A percentile compares a stretch with the other conserved stretches of the same genome.
Conservation (phyloP, 192 early-diverging fungal species). For the Glomus cerebriforme region DNA sequence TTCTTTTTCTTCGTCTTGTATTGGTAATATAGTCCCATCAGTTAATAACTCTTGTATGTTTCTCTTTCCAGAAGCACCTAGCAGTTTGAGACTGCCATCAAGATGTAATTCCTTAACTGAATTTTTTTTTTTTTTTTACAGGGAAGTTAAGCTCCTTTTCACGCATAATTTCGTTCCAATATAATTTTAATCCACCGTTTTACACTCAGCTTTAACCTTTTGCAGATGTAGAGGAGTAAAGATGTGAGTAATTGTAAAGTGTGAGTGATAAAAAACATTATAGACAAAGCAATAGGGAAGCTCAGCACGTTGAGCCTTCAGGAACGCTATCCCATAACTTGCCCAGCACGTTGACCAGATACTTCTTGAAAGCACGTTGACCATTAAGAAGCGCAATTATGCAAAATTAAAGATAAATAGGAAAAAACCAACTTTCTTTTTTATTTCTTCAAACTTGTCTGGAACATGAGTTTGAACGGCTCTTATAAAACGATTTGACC, state of each 20-base stretch:
- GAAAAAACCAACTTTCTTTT: neutral
- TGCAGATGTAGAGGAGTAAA: too few relatives aligned
- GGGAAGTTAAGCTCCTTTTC: neutral
- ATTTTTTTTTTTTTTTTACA: neutral
- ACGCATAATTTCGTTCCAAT: neutral
- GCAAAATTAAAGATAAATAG: neutral
- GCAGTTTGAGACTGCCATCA: neutral
- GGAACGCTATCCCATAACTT: too few relatives aligned
- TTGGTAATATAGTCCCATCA: neutral
- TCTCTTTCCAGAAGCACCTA: neutral
- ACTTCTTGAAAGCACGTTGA: too few relatives aligned
- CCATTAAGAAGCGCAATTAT: too few relatives aligned
- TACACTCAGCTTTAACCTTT: too few relatives aligned
- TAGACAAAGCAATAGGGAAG: too few relatives aligned
- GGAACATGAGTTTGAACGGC: neutral
- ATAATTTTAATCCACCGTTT: neutral
- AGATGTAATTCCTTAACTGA: neutral
- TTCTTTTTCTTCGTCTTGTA: neutral
- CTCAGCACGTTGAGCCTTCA: too few relatives aligned
- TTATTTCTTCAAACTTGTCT: neutral
- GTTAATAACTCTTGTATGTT: conserved; percentile 1
- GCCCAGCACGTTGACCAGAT: too few relatives aligned
- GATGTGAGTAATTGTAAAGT: too few relatives aligned
- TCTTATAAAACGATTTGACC: neutral
- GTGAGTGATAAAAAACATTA: too few relatives aligned